Percentiles rank a stretch among this genome's conserved stretches.
Conservation (phyloP, 2,329 filamentous ascomycete species). For the Fusarium poae region DNA sequence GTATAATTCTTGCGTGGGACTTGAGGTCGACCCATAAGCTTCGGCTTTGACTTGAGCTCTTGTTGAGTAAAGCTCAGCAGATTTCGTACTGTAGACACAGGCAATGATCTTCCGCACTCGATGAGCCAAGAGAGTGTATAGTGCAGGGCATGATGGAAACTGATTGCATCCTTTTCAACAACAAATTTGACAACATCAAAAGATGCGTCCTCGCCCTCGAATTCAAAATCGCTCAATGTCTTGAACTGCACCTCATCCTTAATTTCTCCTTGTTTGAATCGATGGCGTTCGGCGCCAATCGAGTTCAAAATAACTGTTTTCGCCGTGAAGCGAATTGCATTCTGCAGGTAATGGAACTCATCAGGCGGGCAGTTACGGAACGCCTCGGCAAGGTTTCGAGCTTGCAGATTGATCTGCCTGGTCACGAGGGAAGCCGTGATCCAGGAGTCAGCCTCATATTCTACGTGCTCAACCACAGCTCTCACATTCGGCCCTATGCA, state of each 20-base stretch:
- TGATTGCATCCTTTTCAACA: slow-evolving; percentile 90
- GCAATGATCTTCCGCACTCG: slow-evolving; percentile 85
- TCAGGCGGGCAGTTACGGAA: slow-evolving; percentile 79
- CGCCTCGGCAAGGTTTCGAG: slow-evolving; percentile 87
- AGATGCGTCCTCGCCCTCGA: slow-evolving; percentile 69
- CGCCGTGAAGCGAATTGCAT: slow-evolving; percentile 79
- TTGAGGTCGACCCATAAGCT: slow-evolving; percentile 70
- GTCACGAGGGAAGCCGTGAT: slow-evolving; percentile 96
- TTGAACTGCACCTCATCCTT: slow-evolving; percentile 90
- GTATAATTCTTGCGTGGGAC: slow-evolving; percentile 69
- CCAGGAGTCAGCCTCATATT: slow-evolving; percentile 98
- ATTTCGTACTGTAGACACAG: slow-evolving; percentile 72
- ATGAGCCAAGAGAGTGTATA: slow-evolving; percentile 97
- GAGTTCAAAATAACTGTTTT: slow-evolving; percentile 91
- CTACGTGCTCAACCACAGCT: slow-evolving; percentile 93
- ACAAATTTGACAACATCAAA: slow-evolving; percentile 86
- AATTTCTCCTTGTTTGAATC: slow-evolving; percentile 89
- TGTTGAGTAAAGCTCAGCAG: slow-evolving; percentile 79
- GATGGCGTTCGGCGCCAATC: slow-evolving; percentile 85
- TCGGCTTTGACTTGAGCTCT: slow-evolving; percentile 75
- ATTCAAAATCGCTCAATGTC: slow-evolving; percentile 80
- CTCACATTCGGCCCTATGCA: slow-evolving; percentile 94
- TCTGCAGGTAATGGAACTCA: slow-evolving; percentile 74
- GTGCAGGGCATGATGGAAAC: slow-evolving; percentile 96
- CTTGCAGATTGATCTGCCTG: slow-evolving; percentile 92